Percentiles rank a stretch among this genome's conserved stretches.
These are phyloP conservation scores for Lepidium aucheri DNA, from an alignment of 345 rosid species.

Conservation along the genomic window DNA sequence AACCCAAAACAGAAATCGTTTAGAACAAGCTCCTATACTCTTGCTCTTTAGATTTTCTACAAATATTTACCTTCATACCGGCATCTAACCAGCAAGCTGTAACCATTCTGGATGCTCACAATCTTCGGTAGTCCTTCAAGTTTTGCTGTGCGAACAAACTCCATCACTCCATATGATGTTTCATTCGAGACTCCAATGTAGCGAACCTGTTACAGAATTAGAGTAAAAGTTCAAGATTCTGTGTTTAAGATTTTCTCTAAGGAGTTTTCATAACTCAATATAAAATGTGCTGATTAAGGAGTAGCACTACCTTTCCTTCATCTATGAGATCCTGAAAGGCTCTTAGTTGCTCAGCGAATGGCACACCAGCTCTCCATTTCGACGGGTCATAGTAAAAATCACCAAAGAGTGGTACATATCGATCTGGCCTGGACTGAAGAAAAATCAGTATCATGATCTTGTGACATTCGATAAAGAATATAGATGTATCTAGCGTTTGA, in stretches of 20 bases:
- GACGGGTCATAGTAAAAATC: conserved; percentile 48
- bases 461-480: not conserved
- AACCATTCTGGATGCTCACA: conserved; percentile 82
- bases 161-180: conserved; percentile 93
- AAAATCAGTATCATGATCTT: conserved; percentile 22
- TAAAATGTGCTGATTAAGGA: not conserved
- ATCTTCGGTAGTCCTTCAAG: conserved; percentile 82
- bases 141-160: conserved; percentile 78
- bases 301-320: conserved; percentile 70
- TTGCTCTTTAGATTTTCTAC: not conserved
- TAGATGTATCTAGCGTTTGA: not conserved
- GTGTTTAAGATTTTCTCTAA: not conserved
- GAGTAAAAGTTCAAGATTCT: not conserved
- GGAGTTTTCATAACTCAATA: not conserved
- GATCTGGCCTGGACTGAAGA: conserved; percentile 77
- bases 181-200: conserved; percentile 88
- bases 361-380: conserved; percentile 79
- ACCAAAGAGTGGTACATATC: conserved; percentile 86
- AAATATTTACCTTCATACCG: conserved; percentile 48
- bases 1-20: not conserved
- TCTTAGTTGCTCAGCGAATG: conserved; percentile 72
- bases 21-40: not conserved
- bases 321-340: conserved; percentile 72
- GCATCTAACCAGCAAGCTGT: conserved; percentile 63
- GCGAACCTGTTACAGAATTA: conserved; percentile 48